Base-by-base conservation (phyloP, 805 yeast genomes). In the Yarrowia sp. region DNA sequence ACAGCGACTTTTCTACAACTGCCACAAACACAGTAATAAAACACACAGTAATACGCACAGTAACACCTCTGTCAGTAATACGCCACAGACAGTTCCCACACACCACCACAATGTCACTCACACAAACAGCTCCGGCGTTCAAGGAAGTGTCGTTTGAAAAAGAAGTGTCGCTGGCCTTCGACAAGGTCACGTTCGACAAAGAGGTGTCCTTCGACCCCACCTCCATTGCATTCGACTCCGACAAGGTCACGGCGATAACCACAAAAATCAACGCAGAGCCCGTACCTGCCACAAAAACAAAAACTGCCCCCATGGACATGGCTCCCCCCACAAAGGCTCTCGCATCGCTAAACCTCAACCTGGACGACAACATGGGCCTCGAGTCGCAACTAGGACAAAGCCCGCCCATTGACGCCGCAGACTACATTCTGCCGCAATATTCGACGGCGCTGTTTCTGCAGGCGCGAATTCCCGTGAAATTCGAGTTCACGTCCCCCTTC, bases 291-390 rank as follows among this genome's bases (percentile, higher is more conserved):
- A 19, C 47, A 19, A 2, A 4, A 8, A 19, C 47, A 43, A 2
- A 4, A 8, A 19, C 47, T 19, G 2, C 4, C 8, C 52, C 52
- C 36, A 30, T n/a, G 38, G 34, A 14, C 19, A 24, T 30, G 52
- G 19, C 53, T 3, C 36, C 52, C 34, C 39, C 39, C 13, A 9
- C 53, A 4, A 49, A 13, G 2, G 58, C 58, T 13, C 43, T 52
- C 4, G 58, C 58, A 1, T 36, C 58, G 12, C 56, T 50, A 40
- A 49, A 49, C 55, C 56, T 52, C 24, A 14, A 52, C 15, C 42
- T 52, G 30, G 43, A 52, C 84, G 36, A 15, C 38, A 10, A 46
- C 50, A 6, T 10, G 5, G 81, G 43, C 71, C 77, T 5, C 72
- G 76, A 17, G 34, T 60, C 67, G 38, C 50, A 42, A 7, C 64